A percentile compares a stretch with the other conserved stretches of the same genome.
These are phyloP conservation scores for Triangularia verruculosa DNA, from an alignment of 2,329 filamentous ascomycete genomes.

Conservation along the genomic window DNA sequence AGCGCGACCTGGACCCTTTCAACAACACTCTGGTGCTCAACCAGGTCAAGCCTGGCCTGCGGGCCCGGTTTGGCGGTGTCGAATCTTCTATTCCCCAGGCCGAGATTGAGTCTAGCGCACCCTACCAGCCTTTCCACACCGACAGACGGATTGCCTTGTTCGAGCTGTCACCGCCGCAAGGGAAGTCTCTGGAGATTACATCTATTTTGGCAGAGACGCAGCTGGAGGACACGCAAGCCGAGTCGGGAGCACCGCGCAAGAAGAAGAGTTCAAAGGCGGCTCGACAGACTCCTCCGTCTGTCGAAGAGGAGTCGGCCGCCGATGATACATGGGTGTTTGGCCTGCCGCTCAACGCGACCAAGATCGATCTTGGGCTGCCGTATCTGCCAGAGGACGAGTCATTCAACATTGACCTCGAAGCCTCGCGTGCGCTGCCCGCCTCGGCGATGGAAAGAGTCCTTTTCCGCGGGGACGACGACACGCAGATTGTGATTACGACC, in stretches of 20 bases:
- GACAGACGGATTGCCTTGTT: conserved; percentile 80
- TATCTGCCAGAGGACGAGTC: conserved; percentile 49
- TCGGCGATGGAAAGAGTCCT: conserved; percentile 63
- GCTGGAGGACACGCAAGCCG: conserved; percentile 38
- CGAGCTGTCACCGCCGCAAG: conserved; percentile 48
- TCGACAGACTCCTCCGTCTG: conserved; percentile 10
- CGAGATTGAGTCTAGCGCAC: conserved; percentile 92
- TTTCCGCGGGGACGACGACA: conserved; percentile 55
- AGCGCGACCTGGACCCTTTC: conserved; percentile 52
- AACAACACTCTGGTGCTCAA: conserved; percentile 54
- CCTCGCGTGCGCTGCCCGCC: conserved; percentile 57
- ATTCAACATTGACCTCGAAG: conserved; percentile 47
- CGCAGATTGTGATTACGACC: conserved; percentile 79
- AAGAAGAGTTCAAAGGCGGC: conserved; percentile 27
- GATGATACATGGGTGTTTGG: conserved; percentile 58
- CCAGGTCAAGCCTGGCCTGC: conserved; percentile 39
- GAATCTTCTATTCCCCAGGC: conserved; percentile 69
- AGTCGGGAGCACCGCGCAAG: conserved; percentile 20
- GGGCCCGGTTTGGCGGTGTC: conserved; percentile 42
- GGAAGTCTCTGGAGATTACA: conserved; percentile 32
- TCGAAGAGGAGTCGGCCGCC: background rate
- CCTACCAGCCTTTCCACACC: conserved; percentile 94
- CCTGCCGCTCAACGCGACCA: conserved; percentile 48
- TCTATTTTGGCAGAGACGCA: conserved; percentile 41
- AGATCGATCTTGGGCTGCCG: conserved; percentile 52